Percentiles rank a stretch among this genome's conserved stretches.
Evolutionary conservation across 148 eudicot species (phyloP).

Genomic region (Rhododendron molle): DNA sequence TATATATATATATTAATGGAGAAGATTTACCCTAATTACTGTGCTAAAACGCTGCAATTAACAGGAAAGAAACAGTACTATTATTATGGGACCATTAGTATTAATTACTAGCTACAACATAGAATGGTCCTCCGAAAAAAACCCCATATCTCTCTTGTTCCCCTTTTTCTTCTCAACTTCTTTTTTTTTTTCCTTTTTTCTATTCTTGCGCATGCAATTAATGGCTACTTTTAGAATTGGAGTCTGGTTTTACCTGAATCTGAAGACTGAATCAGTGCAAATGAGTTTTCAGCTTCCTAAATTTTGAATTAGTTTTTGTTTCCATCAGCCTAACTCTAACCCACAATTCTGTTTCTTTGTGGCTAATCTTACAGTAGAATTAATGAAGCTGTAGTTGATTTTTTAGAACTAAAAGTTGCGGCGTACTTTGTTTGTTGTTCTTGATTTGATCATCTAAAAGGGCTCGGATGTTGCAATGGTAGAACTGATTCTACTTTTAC

Average conservation of each 20-base stretch:
- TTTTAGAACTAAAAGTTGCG: neutral
- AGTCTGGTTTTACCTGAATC: neutral
- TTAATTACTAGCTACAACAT: neutral
- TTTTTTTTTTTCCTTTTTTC: neutral
- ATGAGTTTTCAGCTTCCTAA: neutral
- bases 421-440: neutral
- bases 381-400: neutral
- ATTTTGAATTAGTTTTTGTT: neutral
- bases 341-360: neutral
- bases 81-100: slow-evolving; percentile 26
- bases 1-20: neutral
- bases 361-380: neutral
- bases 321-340: neutral
- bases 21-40: slow-evolving; percentile 24
- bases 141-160: neutral
- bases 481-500: neutral
- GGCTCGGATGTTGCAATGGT: neutral
- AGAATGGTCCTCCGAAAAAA: slow-evolving; percentile 20
- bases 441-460: too few species aligned
- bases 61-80: slow-evolving; percentile 14
- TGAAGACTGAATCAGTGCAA: neutral
- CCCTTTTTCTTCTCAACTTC: neutral
- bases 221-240: neutral
- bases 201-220: slow-evolving; percentile 24
- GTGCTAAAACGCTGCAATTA: slow-evolving; percentile 14